Conservation (phyloP, 2,329 filamentous ascomycete species). For the Trichoderma atroviride region DNA sequence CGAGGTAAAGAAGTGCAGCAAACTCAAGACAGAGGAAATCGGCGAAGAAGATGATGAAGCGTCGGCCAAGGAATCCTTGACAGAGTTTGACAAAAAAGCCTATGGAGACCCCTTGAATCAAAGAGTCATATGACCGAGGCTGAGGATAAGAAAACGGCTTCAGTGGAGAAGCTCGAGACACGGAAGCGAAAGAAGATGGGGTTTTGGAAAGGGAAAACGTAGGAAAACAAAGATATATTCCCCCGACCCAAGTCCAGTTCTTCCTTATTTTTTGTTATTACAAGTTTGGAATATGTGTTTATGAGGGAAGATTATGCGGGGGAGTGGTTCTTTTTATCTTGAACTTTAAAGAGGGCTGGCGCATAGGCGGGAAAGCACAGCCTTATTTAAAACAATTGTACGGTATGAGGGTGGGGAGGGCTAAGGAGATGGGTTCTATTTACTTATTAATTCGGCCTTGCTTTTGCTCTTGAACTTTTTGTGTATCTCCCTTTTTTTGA, state of each 20-base stretch:
- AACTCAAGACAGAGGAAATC: not conserved
- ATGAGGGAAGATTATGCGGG: constrained; percentile 19
- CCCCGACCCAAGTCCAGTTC: not conserved
- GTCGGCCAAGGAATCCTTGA: not conserved
- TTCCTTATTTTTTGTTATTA: not conserved
- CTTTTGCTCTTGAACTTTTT: constrained; percentile 31
- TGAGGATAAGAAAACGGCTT: not conserved
- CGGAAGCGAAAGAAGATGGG: not conserved
- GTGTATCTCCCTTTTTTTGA: constrained; percentile 29
- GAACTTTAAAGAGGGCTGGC: constrained; percentile 32
- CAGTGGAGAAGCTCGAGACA: not conserved
- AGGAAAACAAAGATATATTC: not conserved
- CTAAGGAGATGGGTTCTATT: constrained; percentile 29
- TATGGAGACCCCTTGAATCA: not conserved
- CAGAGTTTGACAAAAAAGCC: not conserved
- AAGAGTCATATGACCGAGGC: not conserved
- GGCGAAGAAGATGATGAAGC: not conserved
- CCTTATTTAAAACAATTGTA: constrained; percentile 32
- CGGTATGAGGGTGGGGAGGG: constrained; percentile 30
- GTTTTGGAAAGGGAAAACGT: not conserved
- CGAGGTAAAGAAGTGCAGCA: too few species aligned
- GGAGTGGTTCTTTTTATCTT: constrained; percentile 24
- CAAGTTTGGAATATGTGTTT: constrained; percentile 23
- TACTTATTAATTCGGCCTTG: constrained; percentile 31
- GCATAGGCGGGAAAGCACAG: constrained; percentile 36